A percentile compares a stretch with the other conserved stretches of the same genome.
Evolutionary conservation across 148 eudicot genomes (phyloP).

Genomic region (Vaccinium myrtillus): DNA sequence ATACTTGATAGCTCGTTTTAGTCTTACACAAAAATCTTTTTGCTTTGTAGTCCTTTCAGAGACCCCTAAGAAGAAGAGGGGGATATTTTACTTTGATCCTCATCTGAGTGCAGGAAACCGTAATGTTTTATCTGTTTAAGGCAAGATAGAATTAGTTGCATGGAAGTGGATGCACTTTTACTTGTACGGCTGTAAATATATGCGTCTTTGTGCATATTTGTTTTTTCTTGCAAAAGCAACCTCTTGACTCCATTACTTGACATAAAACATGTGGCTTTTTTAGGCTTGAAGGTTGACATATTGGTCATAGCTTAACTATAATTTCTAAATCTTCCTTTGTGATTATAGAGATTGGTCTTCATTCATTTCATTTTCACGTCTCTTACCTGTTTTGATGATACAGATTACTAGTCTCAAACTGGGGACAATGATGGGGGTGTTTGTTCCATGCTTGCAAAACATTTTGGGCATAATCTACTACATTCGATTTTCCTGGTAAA

Average conservation of each 20-base stretch:
- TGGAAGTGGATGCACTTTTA: neutral
- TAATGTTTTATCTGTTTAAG: neutral
- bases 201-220: neutral
- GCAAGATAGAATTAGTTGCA: neutral
- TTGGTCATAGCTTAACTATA: neutral
- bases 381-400: slow-evolving; percentile 21
- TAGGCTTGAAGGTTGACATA: slow-evolving; percentile 3
- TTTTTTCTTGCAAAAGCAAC: neutral
- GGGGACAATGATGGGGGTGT: slow-evolving; percentile 98
- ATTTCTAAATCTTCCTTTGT: neutral
- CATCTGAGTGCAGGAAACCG: neutral
- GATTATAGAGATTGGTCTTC: neutral
- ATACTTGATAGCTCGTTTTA: neutral
- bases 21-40: neutral
- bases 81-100: slow-evolving; percentile 5
- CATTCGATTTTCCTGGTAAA: slow-evolving; percentile 93
- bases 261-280: neutral
- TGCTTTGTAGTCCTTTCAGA: neutral
- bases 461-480: slow-evolving; percentile 95
- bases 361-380: slow-evolving; percentile 9
- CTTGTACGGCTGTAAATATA: neutral
- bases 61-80: neutral
- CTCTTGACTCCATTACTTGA: neutral
- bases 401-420: slow-evolving; percentile 62
- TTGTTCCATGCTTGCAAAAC: slow-evolving; percentile 94